Evolutionary conservation across 1,284 basidiomycete species (phyloP).

Genomic region (Irpex lacteus): DNA sequence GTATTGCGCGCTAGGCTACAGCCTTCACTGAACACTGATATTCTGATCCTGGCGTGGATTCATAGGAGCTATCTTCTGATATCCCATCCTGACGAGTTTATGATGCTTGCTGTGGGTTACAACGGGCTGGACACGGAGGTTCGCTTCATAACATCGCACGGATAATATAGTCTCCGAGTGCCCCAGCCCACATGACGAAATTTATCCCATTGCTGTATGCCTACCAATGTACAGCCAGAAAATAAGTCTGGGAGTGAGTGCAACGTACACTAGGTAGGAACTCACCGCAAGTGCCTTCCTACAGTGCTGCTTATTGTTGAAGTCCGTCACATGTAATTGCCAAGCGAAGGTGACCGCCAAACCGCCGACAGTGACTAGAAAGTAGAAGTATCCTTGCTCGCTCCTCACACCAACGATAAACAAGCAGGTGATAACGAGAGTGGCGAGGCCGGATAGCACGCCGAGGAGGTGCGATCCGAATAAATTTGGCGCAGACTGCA

Average conservation of each 20-base stretch:
- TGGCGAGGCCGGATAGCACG: slow-evolving; percentile 49
- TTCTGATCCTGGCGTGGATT: too few species aligned
- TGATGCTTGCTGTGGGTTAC: too few species aligned
- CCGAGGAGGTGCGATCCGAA: slow-evolving; percentile 55
- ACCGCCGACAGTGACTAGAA: slow-evolving; percentile 51
- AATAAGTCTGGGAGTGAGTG: background rate
- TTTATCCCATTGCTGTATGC: too few species aligned
- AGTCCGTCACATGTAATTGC: slow-evolving; percentile 40
- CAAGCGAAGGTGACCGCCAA: slow-evolving; percentile 46
- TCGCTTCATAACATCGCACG: too few species aligned
- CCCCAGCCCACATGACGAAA: too few species aligned
- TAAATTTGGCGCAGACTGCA: slow-evolving; percentile 54
- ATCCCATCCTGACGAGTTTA: too few species aligned
- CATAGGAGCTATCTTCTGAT: too few species aligned
- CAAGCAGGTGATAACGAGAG: slow-evolving; percentile 48
- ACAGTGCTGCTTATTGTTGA: background rate
- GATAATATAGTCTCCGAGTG: too few species aligned
- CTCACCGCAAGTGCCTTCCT: background rate
- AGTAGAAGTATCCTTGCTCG: slow-evolving; percentile 49
- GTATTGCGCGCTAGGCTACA: too few species aligned
- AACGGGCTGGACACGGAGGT: too few species aligned
- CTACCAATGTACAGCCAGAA: too few species aligned
- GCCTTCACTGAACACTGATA: too few species aligned
- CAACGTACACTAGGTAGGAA: background rate
- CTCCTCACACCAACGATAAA: slow-evolving; percentile 47